Base-by-base conservation (phyloP, 2,329 filamentous ascomycete genomes). In the Exophiala lecanii-corni region DNA sequence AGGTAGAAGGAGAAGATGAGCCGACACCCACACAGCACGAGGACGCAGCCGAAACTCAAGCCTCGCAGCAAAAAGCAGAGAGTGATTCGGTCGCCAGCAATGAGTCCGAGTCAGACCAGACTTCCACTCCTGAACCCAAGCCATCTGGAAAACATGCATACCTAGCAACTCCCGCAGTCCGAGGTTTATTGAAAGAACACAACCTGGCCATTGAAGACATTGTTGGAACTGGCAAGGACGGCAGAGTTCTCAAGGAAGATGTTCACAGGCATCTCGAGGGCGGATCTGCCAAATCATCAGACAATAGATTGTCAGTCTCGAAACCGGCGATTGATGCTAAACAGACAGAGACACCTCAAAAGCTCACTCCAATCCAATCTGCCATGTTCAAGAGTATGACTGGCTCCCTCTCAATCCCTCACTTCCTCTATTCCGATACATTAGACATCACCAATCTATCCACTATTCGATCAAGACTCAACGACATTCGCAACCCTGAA, bases 361-460 rank as follows among this genome's bases (percentile, higher is more conserved):
- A 78, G 44, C 72, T 98, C 49, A 86, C 86, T 9, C 82, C 82
- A 26, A 84, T 86, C 10, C 91, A 97, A 68, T 75, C 78, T 26
- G 84, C 88, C 61, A 98, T 98, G 92, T 97, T 95, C 80, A 96
- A 94, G 70, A 78, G 82, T 47, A 98, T 98, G 92, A 96, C 91
- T 10, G 81, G 81, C 45, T 96, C 91, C 2, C 76, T 98, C 51
- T 79, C 68, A 38, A 97, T 96, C 57, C 92, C 92, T 0, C 92
- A 97, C 67, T 96, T 98, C 68, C 79, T 97, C 48, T 98, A 94
- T 69, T 84, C 88, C 28, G 89, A 95, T 65, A 86, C 91, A 61
- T 73, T 95, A 37, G 85, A 94, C 68, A 83, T 96, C 63, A 82
- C 84, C 32, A 72, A 76, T 28, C 76, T 98, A 3, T 80, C 81